phyloP scores from a whole-genome alignment of 2,329 filamentous ascomycete genomes.

The Ophiostoma ulmi region DNA sequence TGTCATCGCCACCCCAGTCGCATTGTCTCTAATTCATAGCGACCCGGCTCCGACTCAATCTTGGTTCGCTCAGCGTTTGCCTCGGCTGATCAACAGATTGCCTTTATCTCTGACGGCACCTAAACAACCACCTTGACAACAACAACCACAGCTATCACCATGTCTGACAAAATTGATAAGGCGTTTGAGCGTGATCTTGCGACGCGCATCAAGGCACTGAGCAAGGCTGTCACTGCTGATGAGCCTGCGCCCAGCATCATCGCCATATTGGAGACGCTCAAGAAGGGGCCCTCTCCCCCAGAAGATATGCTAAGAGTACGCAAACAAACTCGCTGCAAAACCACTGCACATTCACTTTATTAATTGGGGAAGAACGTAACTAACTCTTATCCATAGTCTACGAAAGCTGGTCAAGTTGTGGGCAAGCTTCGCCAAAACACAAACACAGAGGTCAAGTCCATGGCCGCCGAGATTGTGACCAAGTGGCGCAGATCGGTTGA shows the following conservation, averaged over 20 bases:
- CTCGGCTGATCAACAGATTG: too few species aligned
- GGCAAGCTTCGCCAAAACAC: slow-evolving; percentile 72
- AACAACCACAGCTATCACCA: neutral
- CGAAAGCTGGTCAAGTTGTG: slow-evolving; percentile 85
- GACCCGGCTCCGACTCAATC: neutral
- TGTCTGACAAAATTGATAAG: slow-evolving; percentile 23
- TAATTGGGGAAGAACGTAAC: neutral
- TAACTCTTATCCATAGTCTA: slow-evolving; percentile 49
- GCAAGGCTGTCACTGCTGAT: slow-evolving; percentile 69
- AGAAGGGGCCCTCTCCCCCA: slow-evolving; percentile 73
- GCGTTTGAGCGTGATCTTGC: slow-evolving; percentile 72
- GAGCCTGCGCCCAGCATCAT: slow-evolving; percentile 69
- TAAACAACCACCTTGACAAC: neutral
- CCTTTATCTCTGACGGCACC: neutral
- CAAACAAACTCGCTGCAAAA: neutral
- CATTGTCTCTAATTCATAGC: neutral
- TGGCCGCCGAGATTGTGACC: slow-evolving; percentile 75
- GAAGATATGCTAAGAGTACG: slow-evolving; percentile 57
- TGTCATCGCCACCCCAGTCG: neutral
- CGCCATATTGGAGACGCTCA: slow-evolving; percentile 68
- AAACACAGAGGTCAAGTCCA: slow-evolving; percentile 72
- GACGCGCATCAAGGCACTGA: slow-evolving; percentile 69
- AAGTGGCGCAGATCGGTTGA: slow-evolving; percentile 84
- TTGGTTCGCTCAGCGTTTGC: neutral
- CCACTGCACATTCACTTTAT: too few species aligned